Evolutionary conservation across 306 rosid genomes (phyloP).

Genomic region (Prosopis cineraria): DNA sequence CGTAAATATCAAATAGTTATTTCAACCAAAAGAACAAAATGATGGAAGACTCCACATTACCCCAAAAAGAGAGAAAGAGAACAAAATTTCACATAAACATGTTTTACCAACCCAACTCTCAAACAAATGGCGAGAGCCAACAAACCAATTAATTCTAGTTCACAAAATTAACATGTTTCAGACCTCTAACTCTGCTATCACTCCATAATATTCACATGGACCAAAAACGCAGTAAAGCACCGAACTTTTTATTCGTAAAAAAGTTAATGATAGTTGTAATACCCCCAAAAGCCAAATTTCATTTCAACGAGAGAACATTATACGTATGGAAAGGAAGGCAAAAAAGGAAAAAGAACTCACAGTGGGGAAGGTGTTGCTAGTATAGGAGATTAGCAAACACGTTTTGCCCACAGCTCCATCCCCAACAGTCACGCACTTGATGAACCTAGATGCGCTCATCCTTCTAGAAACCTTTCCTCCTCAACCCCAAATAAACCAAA

Average conservation of each 20-base stretch:
- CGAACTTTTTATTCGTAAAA: neutral
- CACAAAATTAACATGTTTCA: conserved; percentile 10
- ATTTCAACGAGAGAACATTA: neutral
- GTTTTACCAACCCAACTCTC: neutral
- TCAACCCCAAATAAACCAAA: conserved; percentile 28
- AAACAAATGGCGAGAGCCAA: neutral
- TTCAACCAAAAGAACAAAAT: neutral
- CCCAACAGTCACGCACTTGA: conserved; percentile 97
- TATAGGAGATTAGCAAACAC: conserved; percentile 93
- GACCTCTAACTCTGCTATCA: neutral
- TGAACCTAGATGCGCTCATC: conserved; percentile 99
- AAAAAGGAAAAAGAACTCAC: conserved; percentile 41
- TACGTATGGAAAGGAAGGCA: neutral
- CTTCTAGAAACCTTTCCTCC: conserved; percentile 28
- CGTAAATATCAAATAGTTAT: no score
- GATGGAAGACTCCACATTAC: neutral
- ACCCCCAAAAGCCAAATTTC: conserved; percentile 6
- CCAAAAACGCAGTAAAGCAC: neutral
- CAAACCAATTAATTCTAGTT: neutral
- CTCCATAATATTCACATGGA: neutral
- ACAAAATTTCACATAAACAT: neutral
- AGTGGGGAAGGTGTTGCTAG: conserved; percentile 99
- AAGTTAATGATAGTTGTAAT: neutral
- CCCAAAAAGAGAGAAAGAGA: conserved; percentile 18
- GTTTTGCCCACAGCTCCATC: conserved; percentile 99